Evolutionary conservation across 345 rosid species (phyloP).

Genomic region (Syzygium oleosum): DNA sequence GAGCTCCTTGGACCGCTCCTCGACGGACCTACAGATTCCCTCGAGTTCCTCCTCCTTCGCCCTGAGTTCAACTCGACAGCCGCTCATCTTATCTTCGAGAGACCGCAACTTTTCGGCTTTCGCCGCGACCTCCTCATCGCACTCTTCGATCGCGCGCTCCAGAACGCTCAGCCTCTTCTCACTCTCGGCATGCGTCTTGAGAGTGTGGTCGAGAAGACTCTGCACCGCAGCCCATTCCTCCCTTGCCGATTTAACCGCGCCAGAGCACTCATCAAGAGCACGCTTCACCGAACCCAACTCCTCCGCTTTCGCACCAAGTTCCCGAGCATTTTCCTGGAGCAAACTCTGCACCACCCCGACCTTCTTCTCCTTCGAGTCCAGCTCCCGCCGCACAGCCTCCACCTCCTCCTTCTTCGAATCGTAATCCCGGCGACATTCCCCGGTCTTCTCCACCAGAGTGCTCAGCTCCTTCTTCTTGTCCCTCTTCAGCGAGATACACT

Average conservation of each 20-base stretch:
- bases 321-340: not conserved
- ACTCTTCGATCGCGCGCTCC: not conserved
- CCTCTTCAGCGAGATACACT: not conserved
- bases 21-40: not conserved
- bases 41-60: not conserved
- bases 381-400: not conserved
- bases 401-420: not conserved
- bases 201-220: not conserved
- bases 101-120: not conserved
- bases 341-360: not conserved
- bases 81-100: not conserved
- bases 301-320: not conserved
- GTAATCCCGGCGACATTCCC: not conserved
- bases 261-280: not conserved
- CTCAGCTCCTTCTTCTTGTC: not conserved
- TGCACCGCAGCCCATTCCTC: conserved; percentile 5
- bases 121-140: not conserved
- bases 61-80: not conserved
- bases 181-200: conserved; percentile 1
- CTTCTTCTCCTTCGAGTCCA: not conserved
- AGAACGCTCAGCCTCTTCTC: not conserved
- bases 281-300: not conserved
- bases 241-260: not conserved
- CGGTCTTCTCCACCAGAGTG: not conserved
- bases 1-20: not conserved